Conservation (phyloP, 306 rosid genomes). For the Quercus glauca region DNA sequence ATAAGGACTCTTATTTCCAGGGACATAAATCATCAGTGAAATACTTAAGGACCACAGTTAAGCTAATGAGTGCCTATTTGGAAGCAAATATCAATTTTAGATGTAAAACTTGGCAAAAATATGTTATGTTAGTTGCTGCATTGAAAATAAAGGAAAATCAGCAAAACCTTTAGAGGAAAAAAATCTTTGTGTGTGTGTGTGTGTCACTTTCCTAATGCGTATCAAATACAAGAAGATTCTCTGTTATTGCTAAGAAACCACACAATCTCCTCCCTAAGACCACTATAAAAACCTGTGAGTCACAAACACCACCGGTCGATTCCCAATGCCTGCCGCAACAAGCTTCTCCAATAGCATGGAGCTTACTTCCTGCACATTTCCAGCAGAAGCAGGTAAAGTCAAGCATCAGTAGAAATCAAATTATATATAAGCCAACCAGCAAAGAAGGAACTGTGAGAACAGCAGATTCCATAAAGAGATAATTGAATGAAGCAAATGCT, state of each 20-base stretch:
- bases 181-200: neutral
- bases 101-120: neutral
- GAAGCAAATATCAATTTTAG: neutral
- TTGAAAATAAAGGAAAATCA: neutral
- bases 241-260: neutral
- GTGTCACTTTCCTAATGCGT: neutral
- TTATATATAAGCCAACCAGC: constrained; percentile 3
- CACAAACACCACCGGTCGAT: constrained; percentile 89
- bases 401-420: constrained; percentile 13
- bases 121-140: neutral
- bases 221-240: neutral
- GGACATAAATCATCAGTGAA: neutral
- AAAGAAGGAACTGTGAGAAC: constrained; percentile 11
- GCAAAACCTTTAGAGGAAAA: neutral
- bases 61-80: neutral
- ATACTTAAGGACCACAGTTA: neutral
- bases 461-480: constrained; percentile 2
- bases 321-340: constrained; percentile 90
- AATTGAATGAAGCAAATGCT: too few relatives aligned
- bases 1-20: neutral
- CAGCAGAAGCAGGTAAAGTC: constrained; percentile 20
- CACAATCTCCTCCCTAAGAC: neutral
- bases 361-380: constrained; percentile 85
- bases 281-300: constrained; percentile 72
- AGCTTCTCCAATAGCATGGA: constrained; percentile 89